These are phyloP conservation scores for Leptodontidium sp. DNA, from an alignment of 2,329 filamentous ascomycete genomes.

Conservation along the genomic window DNA sequence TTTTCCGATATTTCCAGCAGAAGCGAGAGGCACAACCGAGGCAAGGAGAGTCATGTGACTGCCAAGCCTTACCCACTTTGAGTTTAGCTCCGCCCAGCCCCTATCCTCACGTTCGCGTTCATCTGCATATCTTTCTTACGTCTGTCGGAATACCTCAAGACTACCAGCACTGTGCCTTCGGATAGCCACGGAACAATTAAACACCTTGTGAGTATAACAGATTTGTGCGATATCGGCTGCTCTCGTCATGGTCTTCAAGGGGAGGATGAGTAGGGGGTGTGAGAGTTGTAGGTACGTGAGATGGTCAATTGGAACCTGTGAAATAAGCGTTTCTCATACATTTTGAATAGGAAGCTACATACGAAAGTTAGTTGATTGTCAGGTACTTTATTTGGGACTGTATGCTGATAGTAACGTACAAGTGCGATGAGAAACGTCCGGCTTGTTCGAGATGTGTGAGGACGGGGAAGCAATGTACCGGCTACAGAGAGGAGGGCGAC, in stretches of 20 bases:
- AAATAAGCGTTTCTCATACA: neutral
- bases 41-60: too few relatives aligned
- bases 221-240: neutral
- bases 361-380: slow-evolving; percentile 11
- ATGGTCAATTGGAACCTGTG: neutral
- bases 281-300: slow-evolving; percentile 24
- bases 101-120: too few relatives aligned
- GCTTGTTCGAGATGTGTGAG: slow-evolving; percentile 29
- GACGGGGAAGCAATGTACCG: slow-evolving; percentile 24
- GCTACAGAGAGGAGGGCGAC: slow-evolving; percentile 31
- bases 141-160: too few relatives aligned
- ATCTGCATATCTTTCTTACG: too few relatives aligned
- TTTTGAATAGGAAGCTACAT: slow-evolving; percentile 20
- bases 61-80: too few relatives aligned
- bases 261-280: slow-evolving; percentile 25
- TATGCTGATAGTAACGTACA: neutral
- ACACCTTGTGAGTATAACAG: neutral
- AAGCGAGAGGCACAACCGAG: too few relatives aligned
- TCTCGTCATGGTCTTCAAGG: slow-evolving; percentile 17
- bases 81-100: too few relatives aligned
- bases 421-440: slow-evolving; percentile 34
- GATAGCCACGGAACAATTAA: too few relatives aligned
- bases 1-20: too few relatives aligned
- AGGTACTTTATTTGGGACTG: neutral
- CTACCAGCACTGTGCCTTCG: too few relatives aligned